phyloP scores from a whole-genome alignment of 192 early-diverging fungal genomes.

The Chytriomyces confervae region DNA sequence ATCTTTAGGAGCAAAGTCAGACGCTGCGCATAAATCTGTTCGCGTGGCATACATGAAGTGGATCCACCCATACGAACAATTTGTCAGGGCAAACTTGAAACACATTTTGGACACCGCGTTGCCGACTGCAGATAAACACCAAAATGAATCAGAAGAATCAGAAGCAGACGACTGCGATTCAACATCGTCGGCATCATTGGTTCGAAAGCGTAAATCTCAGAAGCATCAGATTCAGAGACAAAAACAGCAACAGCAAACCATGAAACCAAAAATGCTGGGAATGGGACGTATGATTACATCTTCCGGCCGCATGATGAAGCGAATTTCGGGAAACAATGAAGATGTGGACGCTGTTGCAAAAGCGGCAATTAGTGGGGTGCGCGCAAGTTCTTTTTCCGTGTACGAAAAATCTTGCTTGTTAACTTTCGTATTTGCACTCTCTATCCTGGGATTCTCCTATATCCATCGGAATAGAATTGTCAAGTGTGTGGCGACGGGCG shows the following conservation, averaged over 20 bases:
- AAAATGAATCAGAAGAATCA: background rate
- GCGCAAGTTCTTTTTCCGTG: background rate
- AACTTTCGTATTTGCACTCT: too few relatives aligned
- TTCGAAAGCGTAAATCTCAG: background rate
- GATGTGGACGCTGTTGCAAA: constrained; percentile 25
- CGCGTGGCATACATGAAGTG: constrained; percentile 48
- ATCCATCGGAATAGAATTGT: constrained; percentile 36
- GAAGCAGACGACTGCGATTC: background rate
- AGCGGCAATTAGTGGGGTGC: constrained; percentile 36
- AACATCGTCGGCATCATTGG: background rate
- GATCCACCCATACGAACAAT: constrained; percentile 60
- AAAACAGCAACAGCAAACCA: too few relatives aligned
- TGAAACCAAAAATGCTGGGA: constrained; percentile 10
- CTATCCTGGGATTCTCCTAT: too few relatives aligned
- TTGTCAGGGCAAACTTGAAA: constrained; percentile 20
- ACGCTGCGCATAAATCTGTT: constrained; percentile 33
- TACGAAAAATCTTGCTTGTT: too few relatives aligned
- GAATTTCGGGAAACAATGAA: constrained; percentile 31
- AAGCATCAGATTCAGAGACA: too few relatives aligned
- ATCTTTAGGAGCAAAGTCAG: constrained; percentile 42
- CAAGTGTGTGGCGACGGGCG: constrained; percentile 59
- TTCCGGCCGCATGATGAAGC: constrained; percentile 25
- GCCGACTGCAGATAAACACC: background rate
- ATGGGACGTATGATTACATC: constrained; percentile 25
- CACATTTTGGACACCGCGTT: background rate